phyloP scores from a whole-genome alignment of 805 yeast species.

The Torulaspora indica region DNA sequence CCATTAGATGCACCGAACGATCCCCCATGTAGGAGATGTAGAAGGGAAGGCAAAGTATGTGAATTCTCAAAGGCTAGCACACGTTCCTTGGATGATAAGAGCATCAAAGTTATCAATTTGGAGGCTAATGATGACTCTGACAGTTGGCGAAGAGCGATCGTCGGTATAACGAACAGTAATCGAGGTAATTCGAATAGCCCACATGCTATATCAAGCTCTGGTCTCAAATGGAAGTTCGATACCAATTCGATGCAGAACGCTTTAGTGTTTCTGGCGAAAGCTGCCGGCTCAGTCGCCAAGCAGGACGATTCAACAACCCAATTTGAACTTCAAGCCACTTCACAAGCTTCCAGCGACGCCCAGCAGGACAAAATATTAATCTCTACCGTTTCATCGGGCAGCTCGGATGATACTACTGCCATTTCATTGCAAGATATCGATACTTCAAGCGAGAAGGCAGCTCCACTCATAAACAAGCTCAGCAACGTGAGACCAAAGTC shows the following conservation, averaged over 20 bases:
- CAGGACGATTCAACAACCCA: slow-evolving; percentile 40
- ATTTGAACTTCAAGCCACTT: background rate
- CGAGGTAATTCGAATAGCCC: background rate
- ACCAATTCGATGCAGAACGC: slow-evolving; percentile 51
- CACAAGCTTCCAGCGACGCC: background rate
- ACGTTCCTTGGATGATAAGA: background rate
- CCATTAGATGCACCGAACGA: slow-evolving; percentile 62
- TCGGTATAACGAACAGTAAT: background rate
- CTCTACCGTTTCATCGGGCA: slow-evolving; percentile 3
- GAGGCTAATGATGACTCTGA: background rate
- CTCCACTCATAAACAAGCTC: slow-evolving; percentile 35
- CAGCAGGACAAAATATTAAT: background rate
- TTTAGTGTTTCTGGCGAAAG: slow-evolving; percentile 65
- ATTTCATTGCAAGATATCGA: slow-evolving; percentile 28
- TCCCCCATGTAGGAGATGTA: slow-evolving; percentile 84
- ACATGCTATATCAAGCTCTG: background rate
- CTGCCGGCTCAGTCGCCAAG: slow-evolving; percentile 70
- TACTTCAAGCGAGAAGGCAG: slow-evolving; percentile 24
- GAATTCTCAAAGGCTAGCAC: slow-evolving; percentile 45
- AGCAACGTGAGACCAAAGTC: slow-evolving; percentile 35
- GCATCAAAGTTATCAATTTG: background rate
- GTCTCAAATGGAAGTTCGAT: slow-evolving; percentile 24
- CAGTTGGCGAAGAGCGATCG: background rate
- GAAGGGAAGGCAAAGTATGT: slow-evolving; percentile 77
- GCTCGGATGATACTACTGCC: slow-evolving; percentile 18